Base-by-base conservation (phyloP, 306 rosid species). In the Vigna mungo region DNA sequence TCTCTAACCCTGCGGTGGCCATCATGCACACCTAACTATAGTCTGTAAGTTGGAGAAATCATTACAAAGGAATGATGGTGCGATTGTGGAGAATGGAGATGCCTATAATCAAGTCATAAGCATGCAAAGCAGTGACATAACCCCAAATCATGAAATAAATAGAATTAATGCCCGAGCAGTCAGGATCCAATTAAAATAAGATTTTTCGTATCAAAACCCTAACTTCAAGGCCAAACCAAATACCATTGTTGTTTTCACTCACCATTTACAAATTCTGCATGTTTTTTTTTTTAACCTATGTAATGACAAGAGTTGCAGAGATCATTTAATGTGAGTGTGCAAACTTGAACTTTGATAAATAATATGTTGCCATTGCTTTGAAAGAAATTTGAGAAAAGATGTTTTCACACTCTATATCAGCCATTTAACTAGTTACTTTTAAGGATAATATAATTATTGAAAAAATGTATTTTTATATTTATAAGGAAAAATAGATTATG, bases 201-300 rank as follows among this genome's bases (percentile, higher is more conserved):
- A 43, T 76, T 63, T 44, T 72, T 44, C 64, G 44, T 76, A 77
- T 72, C 78, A 78, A 8, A 69, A 59, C n/a, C 76, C 75, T 47
- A 68, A 68, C 48, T n/a, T 30, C 56, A 68, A 27, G 69, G 60
- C 48, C 68, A 55, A 68, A 56, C 69, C 81, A 70, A 30, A 9
- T 23, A 48, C 34, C 49, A 44, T 10, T 12, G 1, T 44, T 1
- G 32, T 61, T 80, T 84, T 55, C 48, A 27, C 67, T 54, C 10
- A 15, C 37, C 65, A 64, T 27, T 74, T 43, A 23, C 4, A 17
- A 56, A 56, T 27, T 66, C 6, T 21, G 32, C 80, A 14, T 7
- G 1, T 52, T 76, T 65, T 20, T 76, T 65, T 25, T 25, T 25
- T 25, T 25, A 25, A 25, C 27, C 27, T 25, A 25, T 25, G 2